Base-by-base conservation (phyloP, 2,329 filamentous ascomycete species). In the Cytospora paraplurivora region DNA sequence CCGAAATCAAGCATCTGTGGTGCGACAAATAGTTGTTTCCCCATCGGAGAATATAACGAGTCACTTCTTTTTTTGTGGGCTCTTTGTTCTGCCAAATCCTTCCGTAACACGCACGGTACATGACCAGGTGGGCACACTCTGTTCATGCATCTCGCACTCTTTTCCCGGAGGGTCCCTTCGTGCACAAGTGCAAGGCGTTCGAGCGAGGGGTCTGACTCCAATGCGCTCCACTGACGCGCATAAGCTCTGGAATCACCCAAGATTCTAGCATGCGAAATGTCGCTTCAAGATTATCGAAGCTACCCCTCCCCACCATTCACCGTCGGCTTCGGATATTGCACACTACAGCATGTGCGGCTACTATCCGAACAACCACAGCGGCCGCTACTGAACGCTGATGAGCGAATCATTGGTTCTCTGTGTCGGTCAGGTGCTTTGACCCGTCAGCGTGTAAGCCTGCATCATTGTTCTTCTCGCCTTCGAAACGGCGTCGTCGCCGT, bases 1-100 rank as follows among this genome's bases (percentile, higher is more conserved):
- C 62, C 62, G 62, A 64, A 61, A 35, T 44, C 53, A 49, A 55
- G 41, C 51, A 55, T 50, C 55, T 50, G 59, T 61, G 51, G 59
- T 61, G 59, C 59, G 59, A 61, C 59, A 41, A 61, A 54, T 50
- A 44, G 38, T 34, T 61, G 32, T 41, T 61, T 33, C 58, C 34
- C 58, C 51, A 47, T 49, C 47, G 19, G 51, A 49, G 37, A 52
- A 55, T n/a, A 41, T 54, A 52, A 61, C 47, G 51, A 38, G 58
- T 51, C 50, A 32, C 58, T 32, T 54, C 44, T 21, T 11, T 44
- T 52, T 44, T 55, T 55, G 59, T 44, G 51, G 51, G 52, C 51
- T 50, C 38, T 47, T 35, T 27, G 38, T 38, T 61, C 32, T 55
- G 51, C 49, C 51, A 61, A 55, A 61, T 55, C 38, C 51, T 55